Percentiles rank a stretch among this genome's conserved stretches.
These are phyloP conservation scores for Trichothecium roseum DNA, from an alignment of 2,329 filamentous ascomycete species.

Conservation along the genomic window DNA sequence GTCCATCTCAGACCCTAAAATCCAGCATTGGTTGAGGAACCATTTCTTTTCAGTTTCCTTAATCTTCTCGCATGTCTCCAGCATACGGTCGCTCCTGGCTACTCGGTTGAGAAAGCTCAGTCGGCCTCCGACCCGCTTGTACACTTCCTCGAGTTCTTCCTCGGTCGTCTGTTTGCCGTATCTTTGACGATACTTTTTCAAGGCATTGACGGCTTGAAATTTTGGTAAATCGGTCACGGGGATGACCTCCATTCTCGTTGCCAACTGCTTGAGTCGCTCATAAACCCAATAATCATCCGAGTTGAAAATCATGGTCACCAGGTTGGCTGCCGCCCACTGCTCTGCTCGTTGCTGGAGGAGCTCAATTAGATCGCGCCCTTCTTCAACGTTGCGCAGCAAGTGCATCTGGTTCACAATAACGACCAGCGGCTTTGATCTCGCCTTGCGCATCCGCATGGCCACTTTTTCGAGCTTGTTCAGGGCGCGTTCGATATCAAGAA, in stretches of 20 bases:
- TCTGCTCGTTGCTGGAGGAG: constrained; percentile 92
- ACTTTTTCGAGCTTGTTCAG: constrained; percentile 98
- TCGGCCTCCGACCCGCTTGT: constrained; percentile 77
- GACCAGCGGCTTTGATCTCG: constrained; percentile 61
- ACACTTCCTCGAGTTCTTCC: constrained; percentile 60
- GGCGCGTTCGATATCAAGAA: constrained; percentile 91
- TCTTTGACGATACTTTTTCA: constrained; percentile 68
- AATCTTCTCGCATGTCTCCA: constrained; percentile 66
- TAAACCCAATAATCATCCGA: constrained; percentile 99
- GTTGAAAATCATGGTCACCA: constrained; percentile 91
- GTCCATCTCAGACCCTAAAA: constrained; percentile 67
- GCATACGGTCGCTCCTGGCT: constrained; percentile 76
- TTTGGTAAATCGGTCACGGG: constrained; percentile 78
- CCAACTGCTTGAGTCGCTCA: constrained; percentile 83
- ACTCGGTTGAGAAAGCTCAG: constrained; percentile 82
- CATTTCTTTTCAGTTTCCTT: constrained; percentile 62
- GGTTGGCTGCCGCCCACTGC: constrained; percentile 85
- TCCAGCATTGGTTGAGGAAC: constrained; percentile 69
- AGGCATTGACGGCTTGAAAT: constrained; percentile 61
- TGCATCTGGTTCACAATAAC: constrained; percentile 93
- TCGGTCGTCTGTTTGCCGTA: constrained; percentile 59
- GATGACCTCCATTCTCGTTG: constrained; percentile 90
- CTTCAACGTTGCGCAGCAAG: constrained; percentile 80
- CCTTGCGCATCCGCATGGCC: constrained; percentile 58
- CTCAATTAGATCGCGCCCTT: constrained; percentile 87